Base-by-base conservation (phyloP, 176 grass and related monocot genomes). In the Hsuehochloa calcarea region DNA sequence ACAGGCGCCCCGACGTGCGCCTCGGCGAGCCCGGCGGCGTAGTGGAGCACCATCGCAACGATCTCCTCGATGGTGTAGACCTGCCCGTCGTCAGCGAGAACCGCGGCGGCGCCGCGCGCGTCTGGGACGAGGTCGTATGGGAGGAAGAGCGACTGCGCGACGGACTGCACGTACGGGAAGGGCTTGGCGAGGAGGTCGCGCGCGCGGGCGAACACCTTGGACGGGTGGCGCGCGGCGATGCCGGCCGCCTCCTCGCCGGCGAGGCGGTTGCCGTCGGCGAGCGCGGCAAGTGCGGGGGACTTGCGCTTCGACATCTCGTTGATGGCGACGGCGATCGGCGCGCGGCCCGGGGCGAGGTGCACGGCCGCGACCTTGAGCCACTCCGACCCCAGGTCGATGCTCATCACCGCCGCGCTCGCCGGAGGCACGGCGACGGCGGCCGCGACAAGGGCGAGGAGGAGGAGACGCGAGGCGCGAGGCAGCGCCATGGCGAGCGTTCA, bases 271-370 rank as follows among this genome's bases (percentile, higher is more conserved):
- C 93, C 93, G 37, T 76, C 90, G 49, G 91, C 85, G 44, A 99
- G 78, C 41, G 88, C 93, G 52, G 88, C 90, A 22, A 99, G 93
- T 44, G 92, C 88, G 4, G 97, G 97, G 70, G 97, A 99, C 84
- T 99, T 99, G 56, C 97, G 91, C 90, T 99, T 99, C 47, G 97
- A 99, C 97, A 99, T 99, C 89, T 99, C 97, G 80, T 99, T 99
- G 78, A 96, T 99, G 79, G 97, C 93, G 65, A 99, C 79, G 1
- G 86, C 62, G 68, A 99, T 99, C 65, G 97, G 97, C 31, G 64
- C 83, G 25, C 90, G 93, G 8, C 93, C 91, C 1, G 93, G 93
- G 45, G 91, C 92, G 68, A 99, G 91, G 80, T 99, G 94, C 64
- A 99, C 96, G 43, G 80, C 97, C 3, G 92, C 97, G 23, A 99